Base-by-base conservation (phyloP, 192 early-diverging fungal species). In the Geranomyces michiganensis region DNA sequence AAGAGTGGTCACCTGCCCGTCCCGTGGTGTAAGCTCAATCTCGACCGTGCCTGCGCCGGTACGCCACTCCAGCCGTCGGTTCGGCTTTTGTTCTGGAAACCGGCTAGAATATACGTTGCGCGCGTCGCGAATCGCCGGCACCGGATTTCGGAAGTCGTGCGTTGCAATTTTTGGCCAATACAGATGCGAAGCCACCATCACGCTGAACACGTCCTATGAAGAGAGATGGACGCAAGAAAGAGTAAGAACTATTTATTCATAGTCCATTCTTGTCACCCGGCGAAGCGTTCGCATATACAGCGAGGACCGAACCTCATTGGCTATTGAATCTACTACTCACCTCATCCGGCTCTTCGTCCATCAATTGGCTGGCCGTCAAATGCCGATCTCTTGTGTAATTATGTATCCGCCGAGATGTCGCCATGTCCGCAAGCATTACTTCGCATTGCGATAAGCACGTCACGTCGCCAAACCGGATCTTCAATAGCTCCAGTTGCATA, bases 341-440 rank as follows among this genome's bases (percentile, higher is more conserved):
- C 51, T 53, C 51, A n/a, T 53, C 51, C 19, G 51, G 51, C 51
- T 53, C 51, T n/a, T 24, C n/a, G 7, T 60, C 58, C 15, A 60
- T 60, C 15, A 29, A 19, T 17, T 32, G 17, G 58, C 58, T 60
- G 26, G 31, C 58, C 4, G 58, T 32, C 29, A 32, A 33, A 29
- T 32, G 17, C 27, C 29, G 17, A 17, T 64, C 62, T 31, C 17
- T 1, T 17, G 64, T 22, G 27, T 64, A 47, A 22, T 48, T 48
- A 48, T 72, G 59, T 15, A 72, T 30, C 31, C 70, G 60, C 31
- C 70, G 60, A 6, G 70, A 72, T 8, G 24, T 33, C 7, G 70
- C 70, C 70, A 72, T 49, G 26, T 72, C 70, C 59, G 32, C 46
- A 7, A 72, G 62, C 70, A 72, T 72, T 17, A 72, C 59, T 32